These are phyloP conservation scores for Geranomyces variabilis DNA, from an alignment of 192 early-diverging fungal species.

Conservation along the genomic window DNA sequence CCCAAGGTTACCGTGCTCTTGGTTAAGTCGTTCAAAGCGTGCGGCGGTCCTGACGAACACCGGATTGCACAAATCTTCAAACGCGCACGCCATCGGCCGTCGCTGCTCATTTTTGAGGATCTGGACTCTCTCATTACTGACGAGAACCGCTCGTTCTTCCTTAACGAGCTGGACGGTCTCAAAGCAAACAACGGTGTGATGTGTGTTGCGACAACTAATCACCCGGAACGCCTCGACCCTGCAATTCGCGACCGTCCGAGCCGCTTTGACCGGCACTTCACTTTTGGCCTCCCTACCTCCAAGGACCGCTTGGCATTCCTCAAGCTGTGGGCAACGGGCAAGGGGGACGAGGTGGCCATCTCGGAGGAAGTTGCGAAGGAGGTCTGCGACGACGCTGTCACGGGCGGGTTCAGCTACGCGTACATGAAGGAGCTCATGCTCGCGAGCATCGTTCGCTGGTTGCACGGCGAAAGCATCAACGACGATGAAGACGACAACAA, in stretches of 20 bases:
- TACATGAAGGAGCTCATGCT: slow-evolving; percentile 11
- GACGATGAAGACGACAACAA: neutral
- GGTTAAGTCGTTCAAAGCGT: neutral
- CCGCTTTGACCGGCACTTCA: slow-evolving; percentile 3
- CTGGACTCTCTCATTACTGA: slow-evolving; percentile 10
- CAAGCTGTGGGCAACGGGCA: neutral
- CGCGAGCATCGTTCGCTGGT: neutral
- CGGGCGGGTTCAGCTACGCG: neutral
- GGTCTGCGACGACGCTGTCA: neutral
- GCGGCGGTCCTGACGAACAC: neutral
- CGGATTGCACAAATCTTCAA: neutral
- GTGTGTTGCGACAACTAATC: neutral
- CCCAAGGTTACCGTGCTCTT: neutral
- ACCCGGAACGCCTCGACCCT: neutral
- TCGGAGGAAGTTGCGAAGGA: neutral
- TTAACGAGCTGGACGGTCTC: slow-evolving; percentile 10
- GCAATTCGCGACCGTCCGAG: slow-evolving; percentile 10
- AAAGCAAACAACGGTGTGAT: neutral
- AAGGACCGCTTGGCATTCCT: neutral
- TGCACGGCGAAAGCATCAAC: neutral
- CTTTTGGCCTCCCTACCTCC: neutral
- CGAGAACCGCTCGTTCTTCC: slow-evolving; percentile 9
- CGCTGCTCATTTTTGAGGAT: slow-evolving; percentile 12
- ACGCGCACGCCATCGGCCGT: neutral
- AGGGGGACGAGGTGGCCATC: neutral